A percentile compares a stretch with the other conserved stretches of the same genome.
phyloP scores from a whole-genome alignment of 148 eudicot species.

The Camellia sinensis region DNA sequence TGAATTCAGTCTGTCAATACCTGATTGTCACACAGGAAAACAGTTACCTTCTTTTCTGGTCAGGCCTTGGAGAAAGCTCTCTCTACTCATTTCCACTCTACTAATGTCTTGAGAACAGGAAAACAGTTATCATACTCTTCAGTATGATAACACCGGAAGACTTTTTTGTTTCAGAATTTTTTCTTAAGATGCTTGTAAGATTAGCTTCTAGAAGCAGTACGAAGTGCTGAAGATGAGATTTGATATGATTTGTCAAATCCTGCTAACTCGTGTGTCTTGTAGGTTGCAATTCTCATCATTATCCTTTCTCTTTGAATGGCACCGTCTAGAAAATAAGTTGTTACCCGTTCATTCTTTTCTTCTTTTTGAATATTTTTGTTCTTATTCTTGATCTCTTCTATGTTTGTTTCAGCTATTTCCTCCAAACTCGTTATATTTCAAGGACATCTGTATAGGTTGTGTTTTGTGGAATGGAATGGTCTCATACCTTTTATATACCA shows the following conservation, averaged over 20 bases:
- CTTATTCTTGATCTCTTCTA: not conserved
- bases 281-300: not conserved
- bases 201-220: constrained; percentile 6
- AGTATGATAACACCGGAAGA: not conserved
- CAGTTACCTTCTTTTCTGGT: not conserved
- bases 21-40: not conserved
- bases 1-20: not conserved
- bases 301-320: not conserved
- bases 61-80: not conserved
- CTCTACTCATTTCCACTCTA: not conserved
- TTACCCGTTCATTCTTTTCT: not conserved
- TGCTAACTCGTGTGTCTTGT: not conserved
- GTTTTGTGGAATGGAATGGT: too few species aligned
- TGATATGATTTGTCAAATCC: constrained; percentile 1
- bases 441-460: too few species aligned
- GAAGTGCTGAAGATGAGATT: not conserved
- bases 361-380: not conserved
- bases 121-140: too few species aligned
- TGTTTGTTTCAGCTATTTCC: not conserved
- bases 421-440: too few species aligned
- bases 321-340: not conserved
- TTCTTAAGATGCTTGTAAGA: not conserved
- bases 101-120: not conserved
- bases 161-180: not conserved
- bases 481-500: too few species aligned